These are phyloP conservation scores for Albatrellus ellisii DNA, from an alignment of 768 basidiomycete species.

Conservation along the genomic window DNA sequence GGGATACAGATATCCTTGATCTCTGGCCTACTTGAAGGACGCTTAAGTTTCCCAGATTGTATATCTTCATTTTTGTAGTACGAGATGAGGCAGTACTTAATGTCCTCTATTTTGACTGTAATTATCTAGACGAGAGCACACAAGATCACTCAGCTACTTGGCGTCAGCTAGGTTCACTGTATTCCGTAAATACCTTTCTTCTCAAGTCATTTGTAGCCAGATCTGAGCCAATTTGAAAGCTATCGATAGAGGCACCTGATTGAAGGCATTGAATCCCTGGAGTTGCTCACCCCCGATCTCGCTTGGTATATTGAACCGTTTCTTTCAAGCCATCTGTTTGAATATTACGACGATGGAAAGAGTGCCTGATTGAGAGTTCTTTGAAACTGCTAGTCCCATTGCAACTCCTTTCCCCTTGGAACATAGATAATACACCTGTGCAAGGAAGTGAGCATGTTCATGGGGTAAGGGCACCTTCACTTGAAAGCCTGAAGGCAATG, in stretches of 20 bases:
- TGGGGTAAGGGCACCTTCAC: background rate
- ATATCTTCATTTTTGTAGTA: conserved; percentile 79
- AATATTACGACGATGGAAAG: too few species aligned
- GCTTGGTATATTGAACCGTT: too few species aligned
- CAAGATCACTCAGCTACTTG: conserved; percentile 3
- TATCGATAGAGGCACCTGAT: conserved; percentile 5
- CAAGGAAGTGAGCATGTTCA: too few species aligned
- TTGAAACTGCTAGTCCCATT: conserved; percentile 1
- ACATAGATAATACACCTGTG: conserved; percentile 72
- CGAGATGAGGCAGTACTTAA: conserved; percentile 71
- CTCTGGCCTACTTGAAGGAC: conserved; percentile 57
- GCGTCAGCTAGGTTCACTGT: background rate
- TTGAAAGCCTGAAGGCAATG: background rate
- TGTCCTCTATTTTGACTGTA: conserved; percentile 66
- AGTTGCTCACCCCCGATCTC: too few species aligned
- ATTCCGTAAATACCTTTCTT: conserved; percentile 49
- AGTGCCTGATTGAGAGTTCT: too few species aligned
- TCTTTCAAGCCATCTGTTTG: too few species aligned
- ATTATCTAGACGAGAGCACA: conserved; percentile 45
- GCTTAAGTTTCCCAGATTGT: conserved; percentile 49
- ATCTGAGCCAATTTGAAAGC: conserved; percentile 8
- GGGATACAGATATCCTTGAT: conserved; percentile 64
- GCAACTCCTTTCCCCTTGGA: conserved; percentile 34
- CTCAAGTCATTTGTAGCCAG: conserved; percentile 44
- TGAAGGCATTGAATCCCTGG: conserved; percentile 12